Evolutionary conservation across 2,329 filamentous ascomycete species (phyloP).

Genomic region (Chaetomium strumarium): DNA sequence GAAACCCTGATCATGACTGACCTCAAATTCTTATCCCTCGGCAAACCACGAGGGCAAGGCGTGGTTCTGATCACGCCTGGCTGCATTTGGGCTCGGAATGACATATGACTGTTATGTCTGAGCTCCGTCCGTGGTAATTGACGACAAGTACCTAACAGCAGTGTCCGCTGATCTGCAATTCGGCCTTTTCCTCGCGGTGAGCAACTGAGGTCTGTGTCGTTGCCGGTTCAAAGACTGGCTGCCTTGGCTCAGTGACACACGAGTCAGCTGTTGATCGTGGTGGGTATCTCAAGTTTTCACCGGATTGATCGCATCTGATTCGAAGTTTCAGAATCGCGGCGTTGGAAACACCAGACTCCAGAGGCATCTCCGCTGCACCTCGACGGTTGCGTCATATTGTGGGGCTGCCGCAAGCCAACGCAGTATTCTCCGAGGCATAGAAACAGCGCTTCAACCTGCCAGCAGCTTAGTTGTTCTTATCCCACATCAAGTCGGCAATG

Average conservation of each 20-base stretch:
- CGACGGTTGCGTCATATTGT: constrained; percentile 20
- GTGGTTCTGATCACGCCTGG: neutral
- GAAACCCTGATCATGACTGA: constrained; percentile 7
- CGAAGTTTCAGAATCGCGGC: neutral
- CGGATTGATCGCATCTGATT: neutral
- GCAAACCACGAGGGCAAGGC: neutral
- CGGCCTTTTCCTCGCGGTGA: neutral
- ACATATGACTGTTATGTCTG: neutral
- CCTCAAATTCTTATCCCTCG: neutral
- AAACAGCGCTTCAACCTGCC: neutral
- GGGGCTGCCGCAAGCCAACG: constrained; percentile 7
- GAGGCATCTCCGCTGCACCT: neutral
- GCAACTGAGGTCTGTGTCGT: neutral
- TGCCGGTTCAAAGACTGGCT: neutral
- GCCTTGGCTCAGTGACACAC: neutral
- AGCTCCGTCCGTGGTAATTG: neutral
- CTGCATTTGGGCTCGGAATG: neutral
- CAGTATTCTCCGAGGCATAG: neutral
- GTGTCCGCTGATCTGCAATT: constrained; percentile 8
- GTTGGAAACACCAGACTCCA: neutral
- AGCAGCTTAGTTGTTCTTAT: neutral
- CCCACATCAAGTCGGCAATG: constrained; percentile 18
- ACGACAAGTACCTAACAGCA: neutral
- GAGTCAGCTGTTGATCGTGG: neutral
- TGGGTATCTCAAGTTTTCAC: neutral